Evolutionary conservation across 2,329 filamentous ascomycete genomes (phyloP).

Genomic region (Aspergillus ochraceoroseus): DNA sequence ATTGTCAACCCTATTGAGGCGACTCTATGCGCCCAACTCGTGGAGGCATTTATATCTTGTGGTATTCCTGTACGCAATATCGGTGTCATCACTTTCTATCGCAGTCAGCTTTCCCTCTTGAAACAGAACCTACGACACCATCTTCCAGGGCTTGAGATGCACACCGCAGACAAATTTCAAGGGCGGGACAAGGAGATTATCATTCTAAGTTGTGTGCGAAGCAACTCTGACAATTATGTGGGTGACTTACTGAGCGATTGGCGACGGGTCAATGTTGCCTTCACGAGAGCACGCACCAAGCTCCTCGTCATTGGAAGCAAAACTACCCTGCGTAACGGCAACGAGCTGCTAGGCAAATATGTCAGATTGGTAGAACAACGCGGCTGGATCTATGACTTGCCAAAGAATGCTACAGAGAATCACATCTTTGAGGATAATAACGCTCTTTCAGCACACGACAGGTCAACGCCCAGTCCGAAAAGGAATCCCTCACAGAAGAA

Average conservation of each 20-base stretch:
- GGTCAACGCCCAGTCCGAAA: constrained; percentile 28
- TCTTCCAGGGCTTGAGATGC: constrained; percentile 71
- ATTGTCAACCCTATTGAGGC: constrained; percentile 87
- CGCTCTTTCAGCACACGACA: constrained; percentile 25
- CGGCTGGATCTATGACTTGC: constrained; percentile 75
- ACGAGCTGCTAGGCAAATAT: constrained; percentile 73
- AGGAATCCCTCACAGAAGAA: constrained; percentile 30
- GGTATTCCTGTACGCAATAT: constrained; percentile 73
- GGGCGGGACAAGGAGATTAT: constrained; percentile 93
- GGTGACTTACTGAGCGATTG: constrained; percentile 89
- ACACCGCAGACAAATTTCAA: constrained; percentile 95
- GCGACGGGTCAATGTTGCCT: constrained; percentile 89
- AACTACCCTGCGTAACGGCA: constrained; percentile 62
- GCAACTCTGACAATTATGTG: constrained; percentile 75
- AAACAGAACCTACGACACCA: constrained; percentile 63
- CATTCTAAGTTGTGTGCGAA: constrained; percentile 79
- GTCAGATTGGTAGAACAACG: constrained; percentile 70
- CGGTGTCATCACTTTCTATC: constrained; percentile 95
- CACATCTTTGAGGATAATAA: constrained; percentile 59
- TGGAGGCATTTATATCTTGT: constrained; percentile 68
- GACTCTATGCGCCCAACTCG: constrained; percentile 69
- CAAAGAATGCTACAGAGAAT: constrained; percentile 56
- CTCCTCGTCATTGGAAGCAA: constrained; percentile 80
- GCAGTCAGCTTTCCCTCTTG: constrained; percentile 80
- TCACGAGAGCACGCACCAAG: constrained; percentile 89